These are phyloP conservation scores for Gillenia trifoliata DNA, from an alignment of 306 rosid genomes.

Conservation along the genomic window DNA sequence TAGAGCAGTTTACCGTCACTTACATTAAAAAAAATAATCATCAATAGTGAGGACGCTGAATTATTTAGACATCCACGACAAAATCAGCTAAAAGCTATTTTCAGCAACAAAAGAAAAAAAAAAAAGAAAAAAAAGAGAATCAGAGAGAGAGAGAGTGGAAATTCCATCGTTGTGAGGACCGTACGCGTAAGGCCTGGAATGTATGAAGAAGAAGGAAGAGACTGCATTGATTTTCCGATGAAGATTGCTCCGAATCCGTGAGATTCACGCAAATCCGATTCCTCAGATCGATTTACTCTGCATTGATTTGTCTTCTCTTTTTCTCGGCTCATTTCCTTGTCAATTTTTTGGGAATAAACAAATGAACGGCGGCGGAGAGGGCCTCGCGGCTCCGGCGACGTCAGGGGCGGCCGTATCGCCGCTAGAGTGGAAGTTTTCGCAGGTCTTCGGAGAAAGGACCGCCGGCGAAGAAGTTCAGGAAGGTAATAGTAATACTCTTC, in stretches of 20 bases:
- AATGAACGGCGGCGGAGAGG: constrained; percentile 38
- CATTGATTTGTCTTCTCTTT: constrained; percentile 23
- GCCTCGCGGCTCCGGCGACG: constrained; percentile 12
- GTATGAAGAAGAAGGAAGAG: constrained; percentile 25
- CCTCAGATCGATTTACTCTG: constrained; percentile 38
- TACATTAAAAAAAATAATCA: too few relatives aligned
- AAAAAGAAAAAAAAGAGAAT: background rate
- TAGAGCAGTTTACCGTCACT: too few relatives aligned
- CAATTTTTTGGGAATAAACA: background rate
- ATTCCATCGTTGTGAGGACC: background rate
- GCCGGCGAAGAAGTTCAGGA: constrained; percentile 69
- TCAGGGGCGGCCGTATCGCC: constrained; percentile 14
- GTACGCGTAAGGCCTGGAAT: constrained; percentile 14
- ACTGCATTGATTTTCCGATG: constrained; percentile 21
- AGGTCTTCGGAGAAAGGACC: constrained; percentile 58
- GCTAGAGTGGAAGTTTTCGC: constrained; percentile 55
- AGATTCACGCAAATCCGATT: constrained; percentile 22
- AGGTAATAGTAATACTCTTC: constrained; percentile 26
- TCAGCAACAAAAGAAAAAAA: constrained; percentile 7
- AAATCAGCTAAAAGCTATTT: constrained; percentile 18
- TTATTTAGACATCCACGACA: constrained; percentile 10
- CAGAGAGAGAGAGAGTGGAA: constrained; percentile 17
- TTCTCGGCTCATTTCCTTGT: background rate
- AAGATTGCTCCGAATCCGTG: constrained; percentile 10
- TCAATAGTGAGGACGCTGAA: background rate